Conservation (phyloP, 805 yeast genomes). For the Saccharomyces jurei region DNA sequence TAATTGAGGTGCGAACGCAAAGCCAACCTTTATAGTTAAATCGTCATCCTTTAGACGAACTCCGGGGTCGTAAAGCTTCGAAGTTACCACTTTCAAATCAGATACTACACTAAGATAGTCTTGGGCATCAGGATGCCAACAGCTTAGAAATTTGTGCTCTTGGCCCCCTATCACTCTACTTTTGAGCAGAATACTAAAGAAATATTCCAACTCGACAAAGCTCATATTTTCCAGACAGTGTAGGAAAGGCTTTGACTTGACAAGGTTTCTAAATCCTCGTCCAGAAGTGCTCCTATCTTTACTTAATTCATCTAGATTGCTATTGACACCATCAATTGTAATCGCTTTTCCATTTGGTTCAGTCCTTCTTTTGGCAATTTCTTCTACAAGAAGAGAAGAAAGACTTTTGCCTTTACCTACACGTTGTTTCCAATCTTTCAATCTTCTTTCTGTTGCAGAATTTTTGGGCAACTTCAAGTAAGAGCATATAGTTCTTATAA, state of each 20-base stretch:
- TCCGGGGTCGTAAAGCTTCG: conserved; percentile 45
- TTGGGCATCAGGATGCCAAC: conserved; percentile 77
- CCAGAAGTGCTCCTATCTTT: conserved; percentile 14
- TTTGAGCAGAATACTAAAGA: conserved; percentile 59
- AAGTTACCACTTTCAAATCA: conserved; percentile 52
- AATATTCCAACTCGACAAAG: conserved; percentile 57
- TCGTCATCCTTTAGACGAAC: conserved; percentile 37
- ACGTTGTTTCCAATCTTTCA: conserved; percentile 41
- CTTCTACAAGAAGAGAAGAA: conserved; percentile 42
- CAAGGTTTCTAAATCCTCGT: conserved; percentile 14
- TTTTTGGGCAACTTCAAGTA: conserved; percentile 51
- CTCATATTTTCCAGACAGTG: conserved; percentile 48
- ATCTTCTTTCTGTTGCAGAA: conserved; percentile 49
- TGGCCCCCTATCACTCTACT: conserved; percentile 50
- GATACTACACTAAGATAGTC: conserved; percentile 57
- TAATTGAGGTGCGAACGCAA: conserved; percentile 65
- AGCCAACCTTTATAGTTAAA: conserved; percentile 28
- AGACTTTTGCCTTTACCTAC: conserved; percentile 39
- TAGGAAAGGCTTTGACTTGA: conserved; percentile 33
- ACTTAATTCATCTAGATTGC: conserved; percentile 38
- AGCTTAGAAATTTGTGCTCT: conserved; percentile 47
- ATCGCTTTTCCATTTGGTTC: conserved; percentile 36
- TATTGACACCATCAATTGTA: conserved; percentile 44
- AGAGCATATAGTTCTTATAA: conserved; percentile 45
- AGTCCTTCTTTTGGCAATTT: conserved; percentile 39